These are phyloP conservation scores for Teratosphaeria nubilosa DNA, from an alignment of 2,329 filamentous ascomycete genomes.

Conservation along the genomic window DNA sequence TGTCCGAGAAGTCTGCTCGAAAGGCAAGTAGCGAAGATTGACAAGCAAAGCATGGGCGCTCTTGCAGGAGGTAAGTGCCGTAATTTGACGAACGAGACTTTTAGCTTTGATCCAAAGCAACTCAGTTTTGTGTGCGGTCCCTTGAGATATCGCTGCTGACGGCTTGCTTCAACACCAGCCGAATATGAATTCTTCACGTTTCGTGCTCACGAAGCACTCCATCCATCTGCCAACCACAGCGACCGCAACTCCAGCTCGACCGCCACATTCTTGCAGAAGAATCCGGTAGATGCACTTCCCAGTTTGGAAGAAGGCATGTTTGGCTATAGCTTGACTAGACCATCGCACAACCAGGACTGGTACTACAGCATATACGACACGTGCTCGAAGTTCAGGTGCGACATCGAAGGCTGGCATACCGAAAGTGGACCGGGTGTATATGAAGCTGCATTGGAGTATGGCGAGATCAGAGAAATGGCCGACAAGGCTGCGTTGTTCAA, in stretches of 20 bases:
- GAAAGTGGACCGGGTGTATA: constrained; percentile 91
- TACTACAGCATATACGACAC: constrained; percentile 81
- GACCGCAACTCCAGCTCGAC: constrained; percentile 58
- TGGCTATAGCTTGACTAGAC: constrained; percentile 79
- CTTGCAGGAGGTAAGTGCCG: constrained; percentile 70
- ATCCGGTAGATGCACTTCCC: constrained; percentile 63
- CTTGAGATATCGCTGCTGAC: constrained; percentile 9
- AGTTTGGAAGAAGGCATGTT: constrained; percentile 90
- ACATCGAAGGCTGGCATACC: constrained; percentile 91
- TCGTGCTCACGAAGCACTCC: constrained; percentile 46
- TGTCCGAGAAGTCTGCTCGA: constrained; percentile 71
- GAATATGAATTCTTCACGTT: constrained; percentile 97
- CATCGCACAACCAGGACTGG: constrained; percentile 83
- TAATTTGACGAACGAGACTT: background rate
- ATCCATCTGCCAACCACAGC: constrained; percentile 33
- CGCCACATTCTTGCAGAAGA: constrained; percentile 61
- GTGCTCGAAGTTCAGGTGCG: constrained; percentile 65
- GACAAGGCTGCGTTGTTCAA: constrained; percentile 91
- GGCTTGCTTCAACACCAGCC: constrained; percentile 40
- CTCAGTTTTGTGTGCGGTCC: constrained; percentile 1
- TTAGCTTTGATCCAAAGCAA: background rate
- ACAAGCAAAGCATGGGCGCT: constrained; percentile 60
- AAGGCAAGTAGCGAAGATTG: constrained; percentile 56
- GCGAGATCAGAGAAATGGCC: constrained; percentile 79
- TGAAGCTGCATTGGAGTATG: constrained; percentile 88